phyloP scores from a whole-genome alignment of 768 basidiomycete species.

The Podaxis sp. region DNA sequence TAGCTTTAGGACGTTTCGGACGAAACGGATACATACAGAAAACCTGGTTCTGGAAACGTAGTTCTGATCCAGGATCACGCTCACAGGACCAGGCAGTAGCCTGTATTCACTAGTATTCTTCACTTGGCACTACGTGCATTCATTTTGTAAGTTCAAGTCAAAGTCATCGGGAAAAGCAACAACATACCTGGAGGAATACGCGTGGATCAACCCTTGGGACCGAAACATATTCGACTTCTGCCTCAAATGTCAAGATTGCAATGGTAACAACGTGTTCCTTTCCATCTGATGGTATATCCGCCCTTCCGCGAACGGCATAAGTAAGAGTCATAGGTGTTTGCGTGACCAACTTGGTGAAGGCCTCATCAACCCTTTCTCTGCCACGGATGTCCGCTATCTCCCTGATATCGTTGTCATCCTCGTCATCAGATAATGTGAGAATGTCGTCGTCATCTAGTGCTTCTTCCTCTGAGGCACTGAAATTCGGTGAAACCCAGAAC shows the following conservation, averaged over 20 bases:
- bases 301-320: slow-evolving; percentile 48
- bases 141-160: not conserved
- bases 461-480: not conserved
- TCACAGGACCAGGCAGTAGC: slow-evolving; percentile 51
- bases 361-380: not conserved
- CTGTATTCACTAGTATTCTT: slow-evolving; percentile 58
- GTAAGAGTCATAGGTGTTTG: slow-evolving; percentile 53
- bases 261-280: slow-evolving; percentile 53
- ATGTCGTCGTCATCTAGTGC: not conserved
- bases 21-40: slow-evolving; percentile 26
- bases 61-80: slow-evolving; percentile 55
- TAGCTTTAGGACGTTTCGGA: not conserved
- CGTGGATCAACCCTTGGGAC: slow-evolving; percentile 48
- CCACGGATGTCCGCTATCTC: not conserved
- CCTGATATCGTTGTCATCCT: not conserved
- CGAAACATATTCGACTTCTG: slow-evolving; percentile 43
- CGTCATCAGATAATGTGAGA: not conserved
- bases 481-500: slow-evolving; percentile 4
- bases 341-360: slow-evolving; percentile 28
- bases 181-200: slow-evolving; percentile 48
- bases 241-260: slow-evolving; percentile 45
- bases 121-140: slow-evolving; percentile 38
- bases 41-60: slow-evolving; percentile 54
- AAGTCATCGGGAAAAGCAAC: slow-evolving; percentile 12
- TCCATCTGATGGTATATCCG: slow-evolving; percentile 54